Evolutionary conservation across 2,329 filamentous ascomycete species (phyloP), one percentile per base, ranked within the genome.

Genomic region (Coleophoma cylindrospora): DNA sequence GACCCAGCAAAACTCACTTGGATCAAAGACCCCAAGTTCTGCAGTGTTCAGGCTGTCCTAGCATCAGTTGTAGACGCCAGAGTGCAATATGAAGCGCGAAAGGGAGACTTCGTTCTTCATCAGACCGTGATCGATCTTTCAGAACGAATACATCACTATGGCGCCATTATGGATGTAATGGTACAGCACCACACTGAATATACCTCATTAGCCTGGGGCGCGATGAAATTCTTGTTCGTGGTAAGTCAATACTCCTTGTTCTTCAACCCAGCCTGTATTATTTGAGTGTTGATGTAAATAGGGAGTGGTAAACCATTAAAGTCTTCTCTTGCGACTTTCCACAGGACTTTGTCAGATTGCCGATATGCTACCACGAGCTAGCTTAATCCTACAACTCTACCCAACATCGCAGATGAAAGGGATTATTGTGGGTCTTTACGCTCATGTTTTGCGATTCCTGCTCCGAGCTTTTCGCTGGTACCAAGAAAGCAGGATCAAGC

Each of bases 391-490:
- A 2, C 34, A 37, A 13, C 51, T 60, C 4, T 64, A 64, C 38
- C 62, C 59, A 2, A 64, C 59, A 8, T 34, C 50, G 0, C 13
- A 34, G 14, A 61, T 65, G 52, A 55, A 53, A 41, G 7, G 53
- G n/a, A 50, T 56, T 4, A 43, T 64, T 10, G 45, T 51, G 1
- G 32, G 44, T 10, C 52, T 67, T 1, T 67, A 66, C 45, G 54
- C 56, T 1, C 38, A 58, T 10, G 56, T 67, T 14, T n/a, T 68
- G 1, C 45, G 48, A 32, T 66, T 67, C 32, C 45, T 63, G 1
- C 13, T 54, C 10, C 55, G 54, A 15, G 61, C 64, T 1, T 34
- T 58, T 34, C 45, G 48, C 1, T 66, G 63, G 65, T 66, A 65
- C 41, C 49, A 61, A 33, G 49, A 60, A 36, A 53, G 54, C 17